Percentiles rank a stretch among this genome's conserved stretches.
Conservation (phyloP, 73 alveolate species). For the Paramecium bursaria region DNA sequence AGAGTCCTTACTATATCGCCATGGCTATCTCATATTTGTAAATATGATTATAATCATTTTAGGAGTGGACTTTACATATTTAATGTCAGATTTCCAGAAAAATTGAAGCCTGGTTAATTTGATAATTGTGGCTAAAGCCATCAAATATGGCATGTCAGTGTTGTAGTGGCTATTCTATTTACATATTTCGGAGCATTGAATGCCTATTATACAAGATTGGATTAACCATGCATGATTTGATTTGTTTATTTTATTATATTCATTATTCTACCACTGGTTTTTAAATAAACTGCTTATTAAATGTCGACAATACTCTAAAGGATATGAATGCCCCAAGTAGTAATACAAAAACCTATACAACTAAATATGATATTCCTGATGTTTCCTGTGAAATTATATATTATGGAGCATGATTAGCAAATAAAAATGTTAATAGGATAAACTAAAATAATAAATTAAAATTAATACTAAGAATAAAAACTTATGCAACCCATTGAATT, state of each 20-base stretch:
- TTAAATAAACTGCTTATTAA: slow-evolving; percentile 41
- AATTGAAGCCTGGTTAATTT: slow-evolving; percentile 82
- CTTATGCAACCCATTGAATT: slow-evolving; percentile 13
- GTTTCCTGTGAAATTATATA: too few species aligned
- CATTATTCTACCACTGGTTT: slow-evolving; percentile 65
- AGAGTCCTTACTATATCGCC: slow-evolving; percentile 71
- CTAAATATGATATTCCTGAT: background rate
- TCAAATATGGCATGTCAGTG: slow-evolving; percentile 73
- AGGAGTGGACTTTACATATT: slow-evolving; percentile 82
- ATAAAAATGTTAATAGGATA: background rate
- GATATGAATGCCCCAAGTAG: slow-evolving; percentile 13
- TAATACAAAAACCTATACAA: background rate
- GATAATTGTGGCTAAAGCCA: slow-evolving; percentile 81
- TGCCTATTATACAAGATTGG: slow-evolving; percentile 54
- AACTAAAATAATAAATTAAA: background rate
- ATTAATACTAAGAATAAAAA: slow-evolving; percentile 4
- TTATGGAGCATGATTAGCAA: too few species aligned
- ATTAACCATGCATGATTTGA: slow-evolving; percentile 32
- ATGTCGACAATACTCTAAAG: background rate
- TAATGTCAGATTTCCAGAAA: slow-evolving; percentile 87
- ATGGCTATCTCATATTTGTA: slow-evolving; percentile 87
- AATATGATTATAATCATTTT: background rate
- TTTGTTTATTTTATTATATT: background rate
- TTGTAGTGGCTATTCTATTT: slow-evolving; percentile 71
- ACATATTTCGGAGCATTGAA: slow-evolving; percentile 73